Base-by-base conservation (phyloP, 2,329 filamentous ascomycete species). In the Coleophoma eucalyptorum region DNA sequence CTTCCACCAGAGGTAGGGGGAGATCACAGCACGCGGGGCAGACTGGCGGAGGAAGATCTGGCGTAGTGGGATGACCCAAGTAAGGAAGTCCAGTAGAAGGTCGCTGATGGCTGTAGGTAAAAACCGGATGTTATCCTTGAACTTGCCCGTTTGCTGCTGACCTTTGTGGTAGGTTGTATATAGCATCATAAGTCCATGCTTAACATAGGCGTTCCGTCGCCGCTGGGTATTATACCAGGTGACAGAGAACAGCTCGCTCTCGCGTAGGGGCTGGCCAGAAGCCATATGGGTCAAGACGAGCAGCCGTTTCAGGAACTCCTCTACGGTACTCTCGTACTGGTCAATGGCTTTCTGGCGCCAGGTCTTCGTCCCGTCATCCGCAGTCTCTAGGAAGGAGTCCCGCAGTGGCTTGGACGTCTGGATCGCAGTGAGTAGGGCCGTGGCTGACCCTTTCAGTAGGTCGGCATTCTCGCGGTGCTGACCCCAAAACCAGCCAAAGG, bases 91-190 rank as follows among this genome's bases (percentile, higher is more conserved):
- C 15, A 58, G 42, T 8, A 58, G 15, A 1, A 58, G 40, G 41
- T 58, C 43, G 19, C 49, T 10, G 47, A 57, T 54, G 2, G 52
- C 32, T 21, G 35, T 20, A n/a, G n/a, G n/a, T n/a, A n/a, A n/a
- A n/a, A n/a, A n/a, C n/a, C n/a, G n/a, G n/a, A n/a, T n/a, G n/a
- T 58, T 58, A 37, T 58, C 48, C 42, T 57, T 57, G 32, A 50
- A 53, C 2, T 11, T 31, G 8, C 50, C 21, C 2, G 47, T 50
- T 41, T 58, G 13, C 37, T 58, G 20, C 49, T 57, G 12, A 32
- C 48, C 50, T 31, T 58, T 57, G 16, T 54, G 32, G 20, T 58
- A 58, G 13, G 47, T 13, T 4, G 35, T 50, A 46, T 55, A 52
- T 2, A 58, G 26, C 31, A 58, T 57, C 0, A 58, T 37, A 1